Evolutionary conservation across 2,329 filamentous ascomycete species (phyloP).

Genomic region (Fusarium tjaetaba): DNA sequence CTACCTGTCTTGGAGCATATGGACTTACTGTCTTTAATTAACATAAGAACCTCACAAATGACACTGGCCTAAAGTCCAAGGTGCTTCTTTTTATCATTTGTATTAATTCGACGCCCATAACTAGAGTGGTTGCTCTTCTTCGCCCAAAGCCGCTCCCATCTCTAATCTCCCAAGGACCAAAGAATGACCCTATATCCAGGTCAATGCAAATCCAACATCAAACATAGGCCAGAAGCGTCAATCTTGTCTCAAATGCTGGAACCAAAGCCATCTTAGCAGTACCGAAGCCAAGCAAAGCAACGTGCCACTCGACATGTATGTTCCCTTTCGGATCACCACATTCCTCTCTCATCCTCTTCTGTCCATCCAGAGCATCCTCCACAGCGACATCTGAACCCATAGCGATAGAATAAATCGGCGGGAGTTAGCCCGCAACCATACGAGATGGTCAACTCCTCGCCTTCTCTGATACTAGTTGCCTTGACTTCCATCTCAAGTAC

Average conservation of each 20-base stretch:
- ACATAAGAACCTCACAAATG: background rate
- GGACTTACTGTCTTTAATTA: background rate
- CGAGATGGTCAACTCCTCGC: conserved; percentile 62
- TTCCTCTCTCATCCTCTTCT: conserved; percentile 16
- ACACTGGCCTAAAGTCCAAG: background rate
- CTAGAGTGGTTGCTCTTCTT: background rate
- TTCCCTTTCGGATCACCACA: conserved; percentile 20
- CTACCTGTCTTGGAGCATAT: background rate
- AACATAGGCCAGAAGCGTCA: background rate
- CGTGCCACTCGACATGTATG: background rate
- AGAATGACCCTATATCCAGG: background rate
- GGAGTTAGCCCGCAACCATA: conserved; percentile 55
- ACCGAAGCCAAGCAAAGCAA: background rate
- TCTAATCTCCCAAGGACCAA: background rate
- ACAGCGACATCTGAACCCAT: conserved; percentile 65
- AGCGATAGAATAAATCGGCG: conserved; percentile 52
- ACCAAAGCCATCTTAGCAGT: background rate
- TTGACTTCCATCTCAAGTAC: conserved; percentile 55
- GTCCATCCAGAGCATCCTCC: conserved; percentile 53
- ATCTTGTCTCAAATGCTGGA: background rate
- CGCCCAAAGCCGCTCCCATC: background rate
- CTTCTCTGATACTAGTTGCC: conserved; percentile 49
- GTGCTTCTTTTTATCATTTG: background rate
- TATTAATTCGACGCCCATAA: background rate
- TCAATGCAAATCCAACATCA: background rate